Evolutionary conservation across 2,329 filamentous ascomycete genomes (phyloP), one percentile per base, ranked within the genome.

Genomic region (Phaeosphaeriaceae sp.): DNA sequence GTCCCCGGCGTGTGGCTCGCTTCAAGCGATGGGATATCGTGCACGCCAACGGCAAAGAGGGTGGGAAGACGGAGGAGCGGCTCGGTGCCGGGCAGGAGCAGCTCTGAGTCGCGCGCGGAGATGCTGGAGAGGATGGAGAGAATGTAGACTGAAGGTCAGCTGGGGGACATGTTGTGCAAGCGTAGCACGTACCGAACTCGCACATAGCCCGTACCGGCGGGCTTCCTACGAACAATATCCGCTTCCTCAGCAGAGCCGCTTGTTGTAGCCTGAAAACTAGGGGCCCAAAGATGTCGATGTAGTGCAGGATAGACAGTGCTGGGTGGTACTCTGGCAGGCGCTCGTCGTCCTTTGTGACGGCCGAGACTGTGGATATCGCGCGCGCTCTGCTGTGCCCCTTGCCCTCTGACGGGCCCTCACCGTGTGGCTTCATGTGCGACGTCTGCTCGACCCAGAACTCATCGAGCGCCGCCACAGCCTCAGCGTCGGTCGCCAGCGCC

Each of bases 91-190:
- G 85, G 76, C 20, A 89, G 86, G n/a, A 97, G 82, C 15, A 89
- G 80, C 51, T 93, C 88, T 56, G 85, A 83, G 45, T 93, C 85
- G 27, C 90, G 88, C 40, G 89, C 84, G 25, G 95, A 93, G 45
- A 98, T 89, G 67, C 93, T 96, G 46, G 93, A 93, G 33, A 99
- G 83, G 53, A 98, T 85, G n/a, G 94, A 97, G 51, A 98, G 86
- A 75, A 95, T 88, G 79, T 98, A 99, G 61, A 98, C 95, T 94
- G 62, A 3, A 15, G 27, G 36, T 60, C 22, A 62, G 69, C 51
- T 48, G 17, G 45, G 22, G 13, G 27, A 19, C 11, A 21, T 25
- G 10, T 1, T 1, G n/a, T 15, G 21, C 9, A 21, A 21, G 11
- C 27, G 5, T n/a, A 33, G 19, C 11, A 45, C 79, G 41, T 82